Conservation (phyloP, 169 alveolate species). For the Sarcocystis neurona region DNA sequence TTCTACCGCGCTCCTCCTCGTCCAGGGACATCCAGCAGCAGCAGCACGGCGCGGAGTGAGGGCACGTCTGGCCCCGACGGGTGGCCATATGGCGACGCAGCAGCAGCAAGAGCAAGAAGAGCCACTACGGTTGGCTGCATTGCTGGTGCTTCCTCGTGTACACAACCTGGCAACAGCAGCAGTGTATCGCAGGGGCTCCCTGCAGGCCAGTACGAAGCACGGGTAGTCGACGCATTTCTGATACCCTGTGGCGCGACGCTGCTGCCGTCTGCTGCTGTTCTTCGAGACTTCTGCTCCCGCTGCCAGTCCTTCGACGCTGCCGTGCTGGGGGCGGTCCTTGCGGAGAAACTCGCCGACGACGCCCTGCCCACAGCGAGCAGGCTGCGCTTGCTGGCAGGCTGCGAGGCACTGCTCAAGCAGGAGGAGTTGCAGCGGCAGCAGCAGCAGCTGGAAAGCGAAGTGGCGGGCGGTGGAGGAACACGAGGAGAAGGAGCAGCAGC, state of each 20-base stretch:
- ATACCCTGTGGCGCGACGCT: constrained; percentile 21
- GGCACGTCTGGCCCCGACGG: too few relatives aligned
- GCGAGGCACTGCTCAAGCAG: constrained; percentile 26
- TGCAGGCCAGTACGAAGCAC: constrained; percentile 21
- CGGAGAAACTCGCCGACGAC: constrained; percentile 2
- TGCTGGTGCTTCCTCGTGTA: too few relatives aligned
- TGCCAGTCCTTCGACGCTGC: constrained; percentile 14
- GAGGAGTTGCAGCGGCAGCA: not conserved
- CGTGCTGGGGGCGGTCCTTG: constrained; percentile 3
- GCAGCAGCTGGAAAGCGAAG: not conserved
- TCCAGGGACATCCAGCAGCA: too few relatives aligned
- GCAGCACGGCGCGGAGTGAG: too few relatives aligned
- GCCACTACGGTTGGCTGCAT: too few relatives aligned
- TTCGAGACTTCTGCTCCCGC: not conserved
- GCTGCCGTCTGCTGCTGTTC: constrained; percentile 17
- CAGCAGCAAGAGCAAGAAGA: too few relatives aligned
- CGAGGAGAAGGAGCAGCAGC: not conserved
- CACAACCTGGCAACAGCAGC: too few relatives aligned
- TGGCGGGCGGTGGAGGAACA: not conserved
- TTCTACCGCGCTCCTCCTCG: too few relatives aligned
- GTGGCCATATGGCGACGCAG: too few relatives aligned
- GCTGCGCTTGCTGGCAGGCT: not conserved
- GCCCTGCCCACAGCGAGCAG: not conserved
- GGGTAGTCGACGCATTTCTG: constrained; percentile 14
- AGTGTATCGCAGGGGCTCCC: too few relatives aligned